Evolutionary conservation across 2,329 filamentous ascomycete species (phyloP).

Genomic region (Neurospora sp.): DNA sequence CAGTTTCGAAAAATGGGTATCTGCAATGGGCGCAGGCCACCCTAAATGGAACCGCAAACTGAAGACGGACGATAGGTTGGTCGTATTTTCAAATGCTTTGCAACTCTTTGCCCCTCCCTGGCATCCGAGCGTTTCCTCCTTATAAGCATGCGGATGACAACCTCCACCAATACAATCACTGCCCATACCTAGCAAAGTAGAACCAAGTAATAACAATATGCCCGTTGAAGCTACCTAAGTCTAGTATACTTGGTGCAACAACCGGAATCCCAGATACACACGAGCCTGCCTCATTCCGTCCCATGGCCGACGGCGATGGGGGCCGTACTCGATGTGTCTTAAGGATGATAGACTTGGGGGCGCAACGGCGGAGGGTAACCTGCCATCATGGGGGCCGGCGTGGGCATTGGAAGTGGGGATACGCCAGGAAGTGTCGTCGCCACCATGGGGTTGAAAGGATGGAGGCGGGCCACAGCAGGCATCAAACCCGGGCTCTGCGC

Average conservation of each 20-base stretch:
- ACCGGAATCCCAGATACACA: not conserved
- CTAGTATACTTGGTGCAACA: not conserved
- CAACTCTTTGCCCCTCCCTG: not conserved
- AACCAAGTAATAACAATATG: not conserved
- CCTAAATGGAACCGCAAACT: not conserved
- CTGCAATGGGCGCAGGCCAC: not conserved
- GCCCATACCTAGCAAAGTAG: not conserved
- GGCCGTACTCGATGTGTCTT: not conserved
- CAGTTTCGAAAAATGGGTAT: not conserved
- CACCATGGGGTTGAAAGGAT: slow-evolving; percentile 16
- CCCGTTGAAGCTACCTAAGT: not conserved
- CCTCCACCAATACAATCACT: not conserved
- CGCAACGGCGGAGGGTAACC: slow-evolving; percentile 29
- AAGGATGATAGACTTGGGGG: slow-evolving; percentile 23
- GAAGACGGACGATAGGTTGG: not conserved
- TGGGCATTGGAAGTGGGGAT: not conserved
- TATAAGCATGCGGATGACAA: not conserved
- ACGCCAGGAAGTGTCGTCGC: slow-evolving; percentile 17
- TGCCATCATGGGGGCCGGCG: slow-evolving; percentile 26
- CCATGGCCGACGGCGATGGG: not conserved
- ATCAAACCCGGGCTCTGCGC: slow-evolving; percentile 28
- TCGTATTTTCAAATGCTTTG: not conserved
- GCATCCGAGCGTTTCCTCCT: not conserved
- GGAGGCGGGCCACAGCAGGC: not conserved
- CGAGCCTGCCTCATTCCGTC: not conserved